Evolutionary conservation across 2,329 filamentous ascomycete species (phyloP).

Genomic region (Neofusicoccum kwambonambiense): DNA sequence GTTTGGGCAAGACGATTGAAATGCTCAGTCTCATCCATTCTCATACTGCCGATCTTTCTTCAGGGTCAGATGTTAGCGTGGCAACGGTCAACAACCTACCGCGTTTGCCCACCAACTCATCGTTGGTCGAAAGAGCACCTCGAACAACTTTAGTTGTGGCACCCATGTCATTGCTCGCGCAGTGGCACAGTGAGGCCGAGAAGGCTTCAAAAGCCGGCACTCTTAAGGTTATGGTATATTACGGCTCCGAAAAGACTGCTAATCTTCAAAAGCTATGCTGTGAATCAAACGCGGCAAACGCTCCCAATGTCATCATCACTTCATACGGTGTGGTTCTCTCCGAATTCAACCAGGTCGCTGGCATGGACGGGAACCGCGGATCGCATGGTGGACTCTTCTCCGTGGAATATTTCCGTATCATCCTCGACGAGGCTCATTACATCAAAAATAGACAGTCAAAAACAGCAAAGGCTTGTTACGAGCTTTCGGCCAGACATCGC

Average conservation of each 20-base stretch:
- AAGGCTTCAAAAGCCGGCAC: slow-evolving; percentile 85
- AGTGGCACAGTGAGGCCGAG: slow-evolving; percentile 94
- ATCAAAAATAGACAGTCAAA: slow-evolving; percentile 89
- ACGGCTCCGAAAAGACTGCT: slow-evolving; percentile 77
- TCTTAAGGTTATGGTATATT: slow-evolving; percentile 84
- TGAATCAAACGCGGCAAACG: slow-evolving; percentile 67
- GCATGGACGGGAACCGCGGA: slow-evolving; percentile 64
- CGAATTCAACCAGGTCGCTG: slow-evolving; percentile 74
- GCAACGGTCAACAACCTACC: slow-evolving; percentile 61
- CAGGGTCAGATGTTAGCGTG: slow-evolving; percentile 25
- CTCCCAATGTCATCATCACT: slow-evolving; percentile 89
- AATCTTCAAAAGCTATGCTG: slow-evolving; percentile 80
- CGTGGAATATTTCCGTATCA: slow-evolving; percentile 89
- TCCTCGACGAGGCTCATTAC: slow-evolving; percentile 90
- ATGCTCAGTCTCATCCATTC: slow-evolving; percentile 93
- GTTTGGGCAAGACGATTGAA: slow-evolving; percentile 95
- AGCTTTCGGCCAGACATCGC: slow-evolving; percentile 77
- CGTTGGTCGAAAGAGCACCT: slow-evolving; percentile 66
- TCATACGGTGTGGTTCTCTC: slow-evolving; percentile 91
- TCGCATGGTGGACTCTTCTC: slow-evolving; percentile 75
- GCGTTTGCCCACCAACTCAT: slow-evolving; percentile 58
- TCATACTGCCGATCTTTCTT: slow-evolving; percentile 61
- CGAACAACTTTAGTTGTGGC: slow-evolving; percentile 94
- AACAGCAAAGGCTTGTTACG: slow-evolving; percentile 92
- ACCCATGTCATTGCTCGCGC: slow-evolving; percentile 91